Conservation (phyloP, 441 rosid species). For the Hura crepitans region DNA sequence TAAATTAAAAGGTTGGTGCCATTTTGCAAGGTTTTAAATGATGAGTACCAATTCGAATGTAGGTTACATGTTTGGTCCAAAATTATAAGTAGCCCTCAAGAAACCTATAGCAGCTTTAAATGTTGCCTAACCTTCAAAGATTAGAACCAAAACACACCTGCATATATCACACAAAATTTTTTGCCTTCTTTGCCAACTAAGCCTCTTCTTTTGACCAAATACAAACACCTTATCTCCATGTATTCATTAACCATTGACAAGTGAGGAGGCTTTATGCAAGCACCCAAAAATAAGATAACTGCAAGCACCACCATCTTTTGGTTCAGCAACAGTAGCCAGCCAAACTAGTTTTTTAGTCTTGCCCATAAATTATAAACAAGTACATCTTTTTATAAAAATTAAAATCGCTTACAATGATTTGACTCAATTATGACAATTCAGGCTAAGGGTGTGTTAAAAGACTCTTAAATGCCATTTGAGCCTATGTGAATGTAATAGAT, state of each 20-base stretch:
- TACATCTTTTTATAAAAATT: too few species aligned
- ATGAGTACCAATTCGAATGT: too few species aligned
- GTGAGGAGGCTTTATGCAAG: slow-evolving; percentile 87
- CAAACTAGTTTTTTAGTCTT: not conserved
- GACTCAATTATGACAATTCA: not conserved
- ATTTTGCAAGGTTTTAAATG: too few species aligned
- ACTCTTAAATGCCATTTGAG: not conserved
- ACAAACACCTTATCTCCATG: slow-evolving; percentile 96
- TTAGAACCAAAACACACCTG: slow-evolving; percentile 47
- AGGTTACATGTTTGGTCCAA: too few species aligned
- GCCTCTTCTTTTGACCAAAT: slow-evolving; percentile 83
- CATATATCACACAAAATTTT: slow-evolving; percentile 95
- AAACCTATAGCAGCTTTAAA: not conserved
- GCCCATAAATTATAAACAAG: not conserved
- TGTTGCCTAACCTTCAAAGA: not conserved
- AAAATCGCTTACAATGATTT: not conserved
- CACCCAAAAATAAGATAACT: slow-evolving; percentile 96
- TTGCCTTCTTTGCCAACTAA: slow-evolving; percentile 82
- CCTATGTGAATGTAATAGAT: not conserved
- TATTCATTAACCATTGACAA: slow-evolving; percentile 94
- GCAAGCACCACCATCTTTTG: slow-evolving; percentile 31
- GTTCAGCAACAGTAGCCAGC: not conserved
- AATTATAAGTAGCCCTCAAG: not conserved
- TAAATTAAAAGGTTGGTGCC: too few species aligned
- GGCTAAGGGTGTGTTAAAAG: not conserved